Conservation (phyloP, 176 grass and related monocot species). For the Juncus inflexus region DNA sequence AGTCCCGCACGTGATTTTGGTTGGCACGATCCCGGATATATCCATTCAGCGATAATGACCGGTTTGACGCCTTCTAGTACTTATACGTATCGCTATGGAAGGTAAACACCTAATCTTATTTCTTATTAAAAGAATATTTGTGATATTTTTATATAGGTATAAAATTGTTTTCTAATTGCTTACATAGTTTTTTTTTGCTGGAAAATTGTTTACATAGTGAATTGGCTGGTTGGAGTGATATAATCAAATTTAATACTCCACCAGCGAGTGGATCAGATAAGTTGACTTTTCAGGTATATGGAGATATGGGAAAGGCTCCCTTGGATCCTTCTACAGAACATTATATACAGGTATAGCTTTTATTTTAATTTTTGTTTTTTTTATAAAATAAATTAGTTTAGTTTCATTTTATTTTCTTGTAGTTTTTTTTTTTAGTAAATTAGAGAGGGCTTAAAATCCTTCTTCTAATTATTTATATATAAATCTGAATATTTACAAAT, state of each 20-base stretch:
- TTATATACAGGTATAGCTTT: conserved; percentile 50
- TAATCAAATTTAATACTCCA: conserved; percentile 41
- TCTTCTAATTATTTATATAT: no score
- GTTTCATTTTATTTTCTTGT: no score
- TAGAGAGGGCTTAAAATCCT: no score
- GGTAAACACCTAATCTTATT: conserved; percentile 17
- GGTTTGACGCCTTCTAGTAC: conserved; percentile 46
- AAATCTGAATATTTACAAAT: no score
- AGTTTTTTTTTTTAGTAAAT: no score
- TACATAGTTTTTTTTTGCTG: no score
- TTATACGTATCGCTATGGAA: conserved; percentile 56
- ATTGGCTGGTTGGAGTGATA: conserved; percentile 58
- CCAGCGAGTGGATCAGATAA: conserved; percentile 49
- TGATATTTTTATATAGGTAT: no score
- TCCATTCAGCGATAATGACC: conserved; percentile 16
- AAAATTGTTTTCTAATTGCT: no score
- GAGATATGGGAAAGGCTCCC: conserved; percentile 84
- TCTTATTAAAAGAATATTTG: no score
- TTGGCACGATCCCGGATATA: not conserved
- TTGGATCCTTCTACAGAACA: conserved; percentile 58
- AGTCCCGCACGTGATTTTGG: not conserved
- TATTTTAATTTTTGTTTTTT: no score
- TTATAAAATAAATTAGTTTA: no score
- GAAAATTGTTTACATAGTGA: conserved; percentile 28
- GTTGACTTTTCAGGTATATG: conserved; percentile 45